phyloP scores from a whole-genome alignment of 129 eudicot genomes.

The Escallonia rubra region DNA sequence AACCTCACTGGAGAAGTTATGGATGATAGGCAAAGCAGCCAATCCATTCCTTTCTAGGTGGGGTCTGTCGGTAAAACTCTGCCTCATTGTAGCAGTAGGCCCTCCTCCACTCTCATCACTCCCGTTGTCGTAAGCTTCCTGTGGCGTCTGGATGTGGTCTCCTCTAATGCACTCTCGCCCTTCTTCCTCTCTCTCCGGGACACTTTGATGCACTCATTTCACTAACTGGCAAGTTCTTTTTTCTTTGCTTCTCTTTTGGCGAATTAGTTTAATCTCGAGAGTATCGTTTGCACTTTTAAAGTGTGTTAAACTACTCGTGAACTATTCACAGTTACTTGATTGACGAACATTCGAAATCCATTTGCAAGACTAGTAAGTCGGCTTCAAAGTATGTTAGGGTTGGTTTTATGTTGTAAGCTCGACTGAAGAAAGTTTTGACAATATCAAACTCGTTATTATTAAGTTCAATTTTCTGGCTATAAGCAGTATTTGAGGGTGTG shows the following conservation, averaged over 20 bases:
- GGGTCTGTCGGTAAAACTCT: constrained; percentile 6
- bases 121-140: not conserved
- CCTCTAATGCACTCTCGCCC: not conserved
- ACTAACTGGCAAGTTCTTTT: not conserved
- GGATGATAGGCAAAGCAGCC: not conserved
- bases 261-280: not conserved
- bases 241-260: not conserved
- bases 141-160: not conserved
- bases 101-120: not conserved
- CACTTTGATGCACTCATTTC: not conserved
- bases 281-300: not conserved
- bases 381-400: too few relatives aligned
- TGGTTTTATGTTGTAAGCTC: too few relatives aligned
- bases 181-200: too few relatives aligned
- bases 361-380: too few relatives aligned
- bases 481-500: too few relatives aligned
- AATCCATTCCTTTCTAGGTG: not conserved
- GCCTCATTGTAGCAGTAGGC: not conserved
- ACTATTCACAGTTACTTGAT: too few relatives aligned
- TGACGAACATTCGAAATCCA: too few relatives aligned
- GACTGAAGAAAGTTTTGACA: too few relatives aligned
- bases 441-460: too few relatives aligned
- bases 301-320: too few relatives aligned
- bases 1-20: not conserved
- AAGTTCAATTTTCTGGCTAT: too few relatives aligned